phyloP scores from a whole-genome alignment of 1,284 basidiomycete species.

The Sanguinoderma infundibulare region DNA sequence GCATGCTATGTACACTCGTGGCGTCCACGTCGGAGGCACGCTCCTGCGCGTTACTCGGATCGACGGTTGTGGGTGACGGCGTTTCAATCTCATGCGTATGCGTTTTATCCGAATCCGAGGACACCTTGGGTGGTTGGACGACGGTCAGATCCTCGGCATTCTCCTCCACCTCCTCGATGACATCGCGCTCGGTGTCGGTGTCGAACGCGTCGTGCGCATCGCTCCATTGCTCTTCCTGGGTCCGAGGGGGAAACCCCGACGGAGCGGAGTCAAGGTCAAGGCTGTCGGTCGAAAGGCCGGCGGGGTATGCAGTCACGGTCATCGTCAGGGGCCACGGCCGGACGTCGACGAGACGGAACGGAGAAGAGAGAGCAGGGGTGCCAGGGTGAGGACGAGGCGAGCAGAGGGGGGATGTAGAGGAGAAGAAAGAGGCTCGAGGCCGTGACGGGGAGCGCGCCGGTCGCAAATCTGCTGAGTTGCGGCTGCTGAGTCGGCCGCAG shows the following conservation, averaged over 20 bases:
- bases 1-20: slow-evolving; percentile 62
- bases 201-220: slow-evolving; percentile 43
- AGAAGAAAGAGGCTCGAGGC: slow-evolving; percentile 14
- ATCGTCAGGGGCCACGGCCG: slow-evolving; percentile 16
- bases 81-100: slow-evolving; percentile 32
- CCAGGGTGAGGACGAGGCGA: slow-evolving; percentile 11
- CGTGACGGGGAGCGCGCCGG: slow-evolving; percentile 23
- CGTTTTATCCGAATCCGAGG: slow-evolving; percentile 40
- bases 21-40: slow-evolving; percentile 42
- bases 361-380: neutral
- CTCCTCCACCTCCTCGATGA: slow-evolving; percentile 34
- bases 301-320: slow-evolving; percentile 25
- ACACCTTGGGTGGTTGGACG: slow-evolving; percentile 40
- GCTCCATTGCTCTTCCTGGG: slow-evolving; percentile 42
- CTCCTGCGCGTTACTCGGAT: slow-evolving; percentile 28
- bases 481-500: too few species aligned
- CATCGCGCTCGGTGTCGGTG: slow-evolving; percentile 42
- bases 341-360: slow-evolving; percentile 3
- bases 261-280: slow-evolving; percentile 29
- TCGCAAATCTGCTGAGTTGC: slow-evolving; percentile 15
- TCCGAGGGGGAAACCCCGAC: slow-evolving; percentile 26
- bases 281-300: slow-evolving; percentile 35
- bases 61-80: slow-evolving; percentile 34
- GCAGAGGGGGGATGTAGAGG: slow-evolving; percentile 2
- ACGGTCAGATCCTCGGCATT: slow-evolving; percentile 36